Evolutionary conservation across 805 yeast genomes (phyloP), one percentile per base, ranked within the genome.

Genomic region (Lipomyces chichibuensis): DNA sequence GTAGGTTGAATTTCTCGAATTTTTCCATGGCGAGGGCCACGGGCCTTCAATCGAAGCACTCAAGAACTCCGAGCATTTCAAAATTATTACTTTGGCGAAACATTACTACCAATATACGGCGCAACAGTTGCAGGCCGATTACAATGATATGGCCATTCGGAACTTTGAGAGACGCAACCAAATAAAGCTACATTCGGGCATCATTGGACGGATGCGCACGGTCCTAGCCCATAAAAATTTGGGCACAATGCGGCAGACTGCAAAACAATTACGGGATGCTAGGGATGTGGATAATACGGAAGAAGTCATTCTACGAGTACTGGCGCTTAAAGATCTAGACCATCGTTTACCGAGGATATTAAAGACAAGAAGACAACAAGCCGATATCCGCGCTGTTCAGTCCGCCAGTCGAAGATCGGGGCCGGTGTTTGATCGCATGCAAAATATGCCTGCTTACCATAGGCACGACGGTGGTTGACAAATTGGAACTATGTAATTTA

Each of bases 11-110:
- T 84, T 91, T 62, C 76, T 84, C 59, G 93, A 87, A 66, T 91
- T 91, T 75, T 91, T 92, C 78, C 86, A 91, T 75, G 87, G 90
- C 73, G 87, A 84, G 57, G 96, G 96, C 0, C 88, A 88, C 43
- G 97, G 97, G 0, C 95, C 95, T 0, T 84, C 91, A 0, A 71
- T 90, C 37, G 86, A 84, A 67, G 84, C 84, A 7, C 78, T 91
- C 72, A 87, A 87, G 68, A 84, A 39, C 17, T 43, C 51, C 3
- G 71, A 67, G 27, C 60, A 46, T 20, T 69, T 29, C 57, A 49
- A 60, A 27, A 43, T 43, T 6, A 63, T 69, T 20, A 39, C 51
- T 46, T 39, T 60, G 35, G 65, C 71, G 7, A 9, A 43, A 37
- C 51, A 60, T 23, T 86, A 85, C 73, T 90, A 90, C 73, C 90